phyloP scores from a whole-genome alignment of 2,329 filamentous ascomycete genomes.

The Clonostachys rosea region DNA sequence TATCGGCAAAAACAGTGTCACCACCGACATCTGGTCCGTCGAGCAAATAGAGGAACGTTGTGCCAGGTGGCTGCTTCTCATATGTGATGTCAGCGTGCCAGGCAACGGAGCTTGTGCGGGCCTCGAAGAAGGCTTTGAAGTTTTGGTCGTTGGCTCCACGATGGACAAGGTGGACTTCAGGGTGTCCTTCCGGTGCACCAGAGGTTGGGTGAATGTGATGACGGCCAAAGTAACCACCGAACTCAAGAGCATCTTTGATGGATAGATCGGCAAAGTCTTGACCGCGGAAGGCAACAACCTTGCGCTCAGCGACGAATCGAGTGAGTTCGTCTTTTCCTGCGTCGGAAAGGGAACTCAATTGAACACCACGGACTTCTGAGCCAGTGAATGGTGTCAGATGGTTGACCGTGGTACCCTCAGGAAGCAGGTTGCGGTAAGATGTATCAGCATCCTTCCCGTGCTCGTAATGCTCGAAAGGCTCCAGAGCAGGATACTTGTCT shows the following conservation, averaged over 20 bases:
- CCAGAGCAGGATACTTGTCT: slow-evolving; percentile 59
- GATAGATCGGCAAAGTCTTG: slow-evolving; percentile 70
- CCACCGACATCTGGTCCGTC: slow-evolving; percentile 76
- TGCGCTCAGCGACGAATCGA: slow-evolving; percentile 69
- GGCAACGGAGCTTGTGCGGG: slow-evolving; percentile 73
- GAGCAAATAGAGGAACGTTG: slow-evolving; percentile 82
- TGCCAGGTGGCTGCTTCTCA: slow-evolving; percentile 83
- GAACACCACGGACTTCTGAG: slow-evolving; percentile 65
- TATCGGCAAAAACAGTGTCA: slow-evolving; percentile 79
- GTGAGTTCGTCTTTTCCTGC: slow-evolving; percentile 75
- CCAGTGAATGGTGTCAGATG: slow-evolving; percentile 72
- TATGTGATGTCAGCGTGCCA: slow-evolving; percentile 92
- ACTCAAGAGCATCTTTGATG: slow-evolving; percentile 64
- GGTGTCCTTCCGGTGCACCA: slow-evolving; percentile 67
- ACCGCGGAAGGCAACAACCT: slow-evolving; percentile 73
- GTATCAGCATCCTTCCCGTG: slow-evolving; percentile 72
- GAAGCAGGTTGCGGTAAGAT: slow-evolving; percentile 63
- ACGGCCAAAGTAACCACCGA: slow-evolving; percentile 72
- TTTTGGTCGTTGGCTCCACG: slow-evolving; percentile 48
- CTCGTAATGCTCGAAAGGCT: slow-evolving; percentile 68
- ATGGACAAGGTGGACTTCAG: slow-evolving; percentile 76
- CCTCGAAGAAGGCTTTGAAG: slow-evolving; percentile 56
- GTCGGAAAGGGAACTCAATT: slow-evolving; percentile 62
- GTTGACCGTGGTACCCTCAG: slow-evolving; percentile 40
- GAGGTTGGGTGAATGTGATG: slow-evolving; percentile 80